These are phyloP conservation scores for Candolleomyces efflorescens DNA, from an alignment of 768 basidiomycete species.

Conservation along the genomic window DNA sequence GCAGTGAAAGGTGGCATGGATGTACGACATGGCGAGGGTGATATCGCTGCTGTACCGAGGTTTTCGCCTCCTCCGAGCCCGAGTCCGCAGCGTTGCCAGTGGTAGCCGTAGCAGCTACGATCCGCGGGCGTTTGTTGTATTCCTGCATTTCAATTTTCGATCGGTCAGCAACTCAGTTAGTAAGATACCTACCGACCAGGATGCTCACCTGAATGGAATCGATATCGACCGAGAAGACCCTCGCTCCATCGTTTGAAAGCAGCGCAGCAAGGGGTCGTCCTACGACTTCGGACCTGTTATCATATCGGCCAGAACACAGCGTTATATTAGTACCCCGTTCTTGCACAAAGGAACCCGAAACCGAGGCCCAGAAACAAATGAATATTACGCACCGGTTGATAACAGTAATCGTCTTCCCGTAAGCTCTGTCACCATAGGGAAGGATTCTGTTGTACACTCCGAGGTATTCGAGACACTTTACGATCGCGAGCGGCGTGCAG, in stretches of 20 bases:
- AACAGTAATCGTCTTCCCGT: slow-evolving; percentile 88
- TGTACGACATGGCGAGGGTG: slow-evolving; percentile 83
- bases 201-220: slow-evolving; percentile 82
- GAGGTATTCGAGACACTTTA: slow-evolving; percentile 88
- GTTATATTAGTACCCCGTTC: too few species aligned
- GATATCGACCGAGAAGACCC: slow-evolving; percentile 93
- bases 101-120: slow-evolving; percentile 13
- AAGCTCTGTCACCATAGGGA: slow-evolving; percentile 92
- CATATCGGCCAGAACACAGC: background rate
- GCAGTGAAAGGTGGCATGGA: slow-evolving; percentile 60
- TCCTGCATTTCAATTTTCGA: slow-evolving; percentile 39
- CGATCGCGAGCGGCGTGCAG: slow-evolving; percentile 94
- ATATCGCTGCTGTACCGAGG: slow-evolving; percentile 43
- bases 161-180: background rate
- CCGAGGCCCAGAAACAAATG: background rate
- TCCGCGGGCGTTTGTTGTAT: slow-evolving; percentile 85
- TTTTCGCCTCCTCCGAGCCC: slow-evolving; percentile 11
- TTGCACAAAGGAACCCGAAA: background rate
- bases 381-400: slow-evolving; percentile 69
- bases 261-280: slow-evolving; percentile 95
- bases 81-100: slow-evolving; percentile 15
- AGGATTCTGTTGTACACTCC: slow-evolving; percentile 93
- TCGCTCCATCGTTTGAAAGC: slow-evolving; percentile 93
- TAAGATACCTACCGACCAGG: too few species aligned
- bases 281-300: slow-evolving; percentile 85